Evolutionary conservation across 768 basidiomycete genomes (phyloP), one percentile per base, ranked within the genome.

Genomic region (Phlegmacium glaucopus): DNA sequence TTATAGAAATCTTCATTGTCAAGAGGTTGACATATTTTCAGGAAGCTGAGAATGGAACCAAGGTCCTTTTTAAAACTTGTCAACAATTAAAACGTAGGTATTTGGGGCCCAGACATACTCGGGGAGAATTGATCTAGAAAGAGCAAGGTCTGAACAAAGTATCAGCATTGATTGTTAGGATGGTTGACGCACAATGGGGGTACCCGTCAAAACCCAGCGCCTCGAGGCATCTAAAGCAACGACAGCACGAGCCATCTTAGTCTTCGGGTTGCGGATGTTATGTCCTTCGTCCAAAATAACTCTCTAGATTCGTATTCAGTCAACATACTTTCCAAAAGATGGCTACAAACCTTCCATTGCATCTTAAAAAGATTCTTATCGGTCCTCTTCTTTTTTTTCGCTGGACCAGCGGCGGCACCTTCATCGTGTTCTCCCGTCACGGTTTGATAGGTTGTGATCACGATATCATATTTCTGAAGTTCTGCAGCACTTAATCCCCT

Each of bases 261-360:
- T 91, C 63, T 77, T 86, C 2, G 88, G 79, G 61, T 95, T 96
- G 43, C 91, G 82, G 52, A 96, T 85, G 18, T 61, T 83, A 59
- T 96, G 94, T 0, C 90, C 94, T 67, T 96, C 94, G 54, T 96
- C 94, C 4, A 94, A 70, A 16, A 95, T 80, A 35, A 94, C 62
- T 48, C 94, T 74, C 83, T 88, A 34, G 7, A 37, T 15, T 16
- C 8, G 26, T 12, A 27, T 22, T 42, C 38, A 48, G 29, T 8
- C 30, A 27, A 25, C 10, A 32, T 39, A 45, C 2, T 13, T 38
- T 32, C 5, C 2, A 37, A 17, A 13, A 25, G 17, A 10, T 29
- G 9, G 17, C 17, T 22, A 60, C 64, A 18, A 39, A 83, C 89
- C 82, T 93, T 92, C 94, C 94, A 96, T 30, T 76, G 71, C 18